These are phyloP conservation scores for Pichia manshurica DNA, from an alignment of 805 yeast species.

Conservation along the genomic window DNA sequence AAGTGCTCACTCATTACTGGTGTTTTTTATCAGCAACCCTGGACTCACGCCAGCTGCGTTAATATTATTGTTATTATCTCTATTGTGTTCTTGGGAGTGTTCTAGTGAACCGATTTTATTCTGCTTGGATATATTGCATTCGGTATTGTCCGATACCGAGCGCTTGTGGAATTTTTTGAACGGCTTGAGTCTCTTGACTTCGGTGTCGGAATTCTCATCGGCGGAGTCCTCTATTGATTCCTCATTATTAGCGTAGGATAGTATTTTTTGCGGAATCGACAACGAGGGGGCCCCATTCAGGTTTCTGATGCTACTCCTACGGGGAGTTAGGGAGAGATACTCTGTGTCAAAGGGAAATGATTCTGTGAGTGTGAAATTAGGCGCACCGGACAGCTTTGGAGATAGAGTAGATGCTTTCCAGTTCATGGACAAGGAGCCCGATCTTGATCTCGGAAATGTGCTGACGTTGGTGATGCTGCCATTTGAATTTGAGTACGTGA, in stretches of 20 bases:
- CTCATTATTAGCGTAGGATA: too few species aligned
- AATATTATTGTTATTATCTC: too few species aligned
- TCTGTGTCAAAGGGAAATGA: constrained; percentile 2
- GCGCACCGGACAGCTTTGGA: background rate
- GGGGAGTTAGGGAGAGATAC: background rate
- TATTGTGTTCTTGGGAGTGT: too few species aligned
- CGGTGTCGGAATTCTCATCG: background rate
- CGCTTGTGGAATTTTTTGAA: background rate
- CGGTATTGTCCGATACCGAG: background rate
- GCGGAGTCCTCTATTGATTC: too few species aligned
- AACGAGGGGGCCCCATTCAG: too few species aligned
- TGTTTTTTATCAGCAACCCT: too few species aligned
- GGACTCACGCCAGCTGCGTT: too few species aligned
- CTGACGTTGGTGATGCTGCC: constrained; percentile 7
- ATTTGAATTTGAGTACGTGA: background rate
- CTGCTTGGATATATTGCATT: background rate
- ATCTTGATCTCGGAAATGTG: constrained; percentile 6
- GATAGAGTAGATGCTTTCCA: background rate
- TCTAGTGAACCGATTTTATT: too few species aligned
- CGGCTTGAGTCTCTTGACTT: background rate
- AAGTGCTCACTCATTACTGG: too few species aligned
- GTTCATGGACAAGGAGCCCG: background rate
- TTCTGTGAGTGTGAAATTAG: background rate
- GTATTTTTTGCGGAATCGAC: too few species aligned
- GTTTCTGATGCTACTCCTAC: background rate